A percentile compares a stretch with the other conserved stretches of the same genome.
phyloP scores from a whole-genome alignment of 2,329 filamentous ascomycete species.

The Alternaria sp. region DNA sequence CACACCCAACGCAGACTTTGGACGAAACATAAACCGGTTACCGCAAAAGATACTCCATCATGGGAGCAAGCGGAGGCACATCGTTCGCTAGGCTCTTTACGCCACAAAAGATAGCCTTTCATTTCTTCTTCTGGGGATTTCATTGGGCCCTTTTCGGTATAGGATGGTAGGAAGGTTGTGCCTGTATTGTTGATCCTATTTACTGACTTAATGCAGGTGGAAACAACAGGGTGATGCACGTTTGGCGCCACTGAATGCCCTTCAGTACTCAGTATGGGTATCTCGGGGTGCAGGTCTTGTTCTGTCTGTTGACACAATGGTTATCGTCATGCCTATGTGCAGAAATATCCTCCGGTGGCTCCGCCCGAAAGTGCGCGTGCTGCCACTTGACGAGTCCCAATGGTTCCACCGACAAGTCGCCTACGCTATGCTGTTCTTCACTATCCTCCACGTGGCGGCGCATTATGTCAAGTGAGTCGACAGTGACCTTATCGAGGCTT shows the following conservation, averaged over 20 bases:
- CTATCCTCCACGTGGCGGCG: slow-evolving; percentile 74
- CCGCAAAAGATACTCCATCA: slow-evolving; percentile 3
- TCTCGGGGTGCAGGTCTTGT: slow-evolving; percentile 92
- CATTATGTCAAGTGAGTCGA: slow-evolving; percentile 90
- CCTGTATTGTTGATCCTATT: slow-evolving; percentile 24
- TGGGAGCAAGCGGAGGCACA: slow-evolving; percentile 21
- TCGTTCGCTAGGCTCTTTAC: slow-evolving; percentile 59
- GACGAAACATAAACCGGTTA: neutral
- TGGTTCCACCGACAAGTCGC: slow-evolving; percentile 98
- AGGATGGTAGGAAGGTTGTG: slow-evolving; percentile 72
- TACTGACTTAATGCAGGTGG: slow-evolving; percentile 64
- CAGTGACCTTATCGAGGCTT: neutral
- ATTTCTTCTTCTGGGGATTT: slow-evolving; percentile 80
- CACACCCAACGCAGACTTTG: slow-evolving; percentile 16
- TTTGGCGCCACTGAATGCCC: slow-evolving; percentile 79
- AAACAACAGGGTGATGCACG: slow-evolving; percentile 75
- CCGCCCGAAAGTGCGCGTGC: slow-evolving; percentile 83
- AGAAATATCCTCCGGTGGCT: slow-evolving; percentile 85
- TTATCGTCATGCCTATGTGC: slow-evolving; percentile 95
- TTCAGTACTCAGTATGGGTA: slow-evolving; percentile 92
- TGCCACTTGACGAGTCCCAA: slow-evolving; percentile 94
- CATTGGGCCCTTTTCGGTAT: slow-evolving; percentile 82
- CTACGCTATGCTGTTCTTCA: slow-evolving; percentile 86
- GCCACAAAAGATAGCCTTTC: slow-evolving; percentile 76
- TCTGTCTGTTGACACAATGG: slow-evolving; percentile 80